Base-by-base conservation (phyloP, 1,139 yeast genomes). In the Pneumocystis sp. region DNA sequence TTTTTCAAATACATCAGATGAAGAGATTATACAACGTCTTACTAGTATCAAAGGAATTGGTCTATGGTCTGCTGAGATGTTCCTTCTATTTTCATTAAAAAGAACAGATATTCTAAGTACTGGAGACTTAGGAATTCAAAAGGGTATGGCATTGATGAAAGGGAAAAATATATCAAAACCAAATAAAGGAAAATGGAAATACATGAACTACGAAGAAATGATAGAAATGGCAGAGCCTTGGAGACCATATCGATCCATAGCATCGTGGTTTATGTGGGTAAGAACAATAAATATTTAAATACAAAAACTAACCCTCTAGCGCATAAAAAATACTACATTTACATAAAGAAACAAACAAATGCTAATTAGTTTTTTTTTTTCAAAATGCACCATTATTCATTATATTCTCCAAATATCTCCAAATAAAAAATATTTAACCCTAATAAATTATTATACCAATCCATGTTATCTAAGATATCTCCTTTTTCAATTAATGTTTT, bases 61-160 rank as follows among this genome's bases (percentile, higher is more conserved):
- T 0, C 82, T 84, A 0, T 90, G 97, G 97, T 84, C 91, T 10
- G 95, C 95, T 0, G 87, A 86, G 66, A 90, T 90, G 96, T 90
- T 89, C 75, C 76, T 87, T 21, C 73, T 86, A 29, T 89, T 89
- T 72, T 86, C 87, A 0, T 76, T 90, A 62, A 80, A 80, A 42
- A 80, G 87, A 67, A 73, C 82, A 73, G 85, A 90, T 72, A 83
- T 88, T 0, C 88, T 89, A 74, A 87, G 95, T 1, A 78, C 83
- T 17, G 90, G 85, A 45, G 97, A 91, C 75, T 77, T 90, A 65
- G 97, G 96, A 1, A 82, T 90, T 1, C 91, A 93, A 57, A 78
- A 95, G 69, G 97, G 97, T 0, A 82, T 85, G 68, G 81, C 89
- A 0, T 75, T 80, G 56, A 90, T 77, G 39, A 75, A 71, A 59